Evolutionary conservation across 2,329 filamentous ascomycete species (phyloP).

Genomic region (Diaporthe aspalathi): DNA sequence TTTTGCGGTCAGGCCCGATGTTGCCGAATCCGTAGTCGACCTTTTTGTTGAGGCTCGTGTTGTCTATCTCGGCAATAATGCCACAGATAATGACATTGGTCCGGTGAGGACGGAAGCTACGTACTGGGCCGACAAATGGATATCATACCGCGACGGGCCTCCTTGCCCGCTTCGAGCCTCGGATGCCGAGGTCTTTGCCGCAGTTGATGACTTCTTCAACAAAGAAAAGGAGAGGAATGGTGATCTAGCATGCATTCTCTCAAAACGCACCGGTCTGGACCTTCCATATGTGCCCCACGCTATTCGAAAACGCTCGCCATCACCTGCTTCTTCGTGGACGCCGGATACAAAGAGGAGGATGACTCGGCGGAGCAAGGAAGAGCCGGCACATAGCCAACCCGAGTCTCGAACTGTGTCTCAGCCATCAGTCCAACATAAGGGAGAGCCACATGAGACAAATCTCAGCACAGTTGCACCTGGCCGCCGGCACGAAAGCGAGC

Average conservation of each 20-base stretch:
- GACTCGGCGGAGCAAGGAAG: neutral
- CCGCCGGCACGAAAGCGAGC: neutral
- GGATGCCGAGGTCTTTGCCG: neutral
- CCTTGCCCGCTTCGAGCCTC: neutral
- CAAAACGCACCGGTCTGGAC: neutral
- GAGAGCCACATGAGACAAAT: neutral
- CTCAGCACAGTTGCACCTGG: no score
- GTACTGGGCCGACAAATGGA: constrained; percentile 21
- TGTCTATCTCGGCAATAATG: neutral
- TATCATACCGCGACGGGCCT: neutral
- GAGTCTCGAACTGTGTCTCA: neutral
- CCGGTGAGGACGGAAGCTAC: neutral
- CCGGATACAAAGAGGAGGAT: constrained; percentile 22
- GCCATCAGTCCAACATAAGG: neutral
- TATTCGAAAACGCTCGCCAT: constrained; percentile 30
- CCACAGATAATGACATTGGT: no score
- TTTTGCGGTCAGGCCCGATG: neutral
- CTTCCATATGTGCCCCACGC: neutral
- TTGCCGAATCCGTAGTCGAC: neutral
- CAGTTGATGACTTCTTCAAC: neutral
- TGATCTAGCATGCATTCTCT: constrained; percentile 10
- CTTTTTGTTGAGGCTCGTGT: constrained; percentile 10
- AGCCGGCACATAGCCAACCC: neutral
- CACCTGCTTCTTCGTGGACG: neutral
- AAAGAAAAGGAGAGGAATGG: neutral